Conservation (phyloP, 495 filamentous ascomycete species). For the Podospora appendiculata region DNA sequence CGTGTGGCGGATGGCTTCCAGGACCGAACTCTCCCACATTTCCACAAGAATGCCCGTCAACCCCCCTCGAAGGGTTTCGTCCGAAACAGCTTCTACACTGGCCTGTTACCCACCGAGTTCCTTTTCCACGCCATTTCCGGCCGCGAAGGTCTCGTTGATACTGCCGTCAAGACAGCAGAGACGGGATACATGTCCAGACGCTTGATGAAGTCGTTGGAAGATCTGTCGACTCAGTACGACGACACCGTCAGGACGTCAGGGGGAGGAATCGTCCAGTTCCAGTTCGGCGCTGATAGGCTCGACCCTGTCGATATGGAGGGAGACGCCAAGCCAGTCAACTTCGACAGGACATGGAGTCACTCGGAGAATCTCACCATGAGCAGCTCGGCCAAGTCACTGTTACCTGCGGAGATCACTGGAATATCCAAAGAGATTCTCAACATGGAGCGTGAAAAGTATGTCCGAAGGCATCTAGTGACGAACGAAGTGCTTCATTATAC, state of each 20-base stretch:
- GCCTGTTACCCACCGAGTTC: constrained; percentile 85
- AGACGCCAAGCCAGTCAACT: constrained; percentile 84
- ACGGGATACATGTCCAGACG: constrained; percentile 98
- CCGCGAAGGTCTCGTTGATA: constrained; percentile 97
- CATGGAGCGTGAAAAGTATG: constrained; percentile 55
- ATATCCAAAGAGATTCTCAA: constrained; percentile 57
- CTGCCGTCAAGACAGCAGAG: constrained; percentile 98
- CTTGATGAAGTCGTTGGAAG: constrained; percentile 95
- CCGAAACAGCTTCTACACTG: constrained; percentile 92
- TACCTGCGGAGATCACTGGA: constrained; percentile 64
- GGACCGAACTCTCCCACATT: constrained; percentile 88
- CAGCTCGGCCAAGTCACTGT: constrained; percentile 61
- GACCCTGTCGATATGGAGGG: constrained; percentile 98
- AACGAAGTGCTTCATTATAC: constrained; percentile 50
- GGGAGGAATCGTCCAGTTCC: constrained; percentile 84
- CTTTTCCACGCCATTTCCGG: constrained; percentile 98
- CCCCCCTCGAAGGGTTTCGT: constrained; percentile 96
- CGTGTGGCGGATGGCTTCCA: constrained; percentile 97
- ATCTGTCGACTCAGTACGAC: constrained; percentile 87
- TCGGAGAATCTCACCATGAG: constrained; percentile 70
- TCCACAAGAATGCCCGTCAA: constrained; percentile 83
- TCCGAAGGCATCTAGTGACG: constrained; percentile 46
- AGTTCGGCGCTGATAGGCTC: constrained; percentile 90
- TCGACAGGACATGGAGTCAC: constrained; percentile 86
- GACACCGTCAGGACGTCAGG: constrained; percentile 87